These are phyloP conservation scores for Rhododendron henanense DNA, from an alignment of 148 eudicot species.

Conservation along the genomic window DNA sequence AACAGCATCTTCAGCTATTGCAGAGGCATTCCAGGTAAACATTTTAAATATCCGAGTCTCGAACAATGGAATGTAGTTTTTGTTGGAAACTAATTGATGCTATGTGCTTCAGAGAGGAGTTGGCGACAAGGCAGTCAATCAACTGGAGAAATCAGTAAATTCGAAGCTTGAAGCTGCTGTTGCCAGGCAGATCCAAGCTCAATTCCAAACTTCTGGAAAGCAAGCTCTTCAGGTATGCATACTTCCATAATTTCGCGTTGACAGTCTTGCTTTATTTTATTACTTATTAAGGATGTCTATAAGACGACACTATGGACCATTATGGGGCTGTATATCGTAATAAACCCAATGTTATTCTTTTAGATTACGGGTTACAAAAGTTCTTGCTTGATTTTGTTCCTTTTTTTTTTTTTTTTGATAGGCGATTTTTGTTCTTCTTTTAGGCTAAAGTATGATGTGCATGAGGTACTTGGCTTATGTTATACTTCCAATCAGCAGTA, in stretches of 20 bases:
- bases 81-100: constrained; percentile 11
- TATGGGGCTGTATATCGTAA: background rate
- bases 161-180: constrained; percentile 74
- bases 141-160: constrained; percentile 72
- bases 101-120: constrained; percentile 68
- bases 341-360: background rate
- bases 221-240: constrained; percentile 82
- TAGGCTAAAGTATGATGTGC: background rate
- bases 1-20: constrained; percentile 52
- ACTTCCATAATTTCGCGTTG: background rate
- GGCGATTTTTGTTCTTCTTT: background rate
- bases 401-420: too few species aligned
- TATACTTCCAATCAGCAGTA: background rate
- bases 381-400: background rate
- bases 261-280: background rate
- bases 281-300: background rate
- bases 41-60: constrained; percentile 9
- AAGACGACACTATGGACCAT: background rate
- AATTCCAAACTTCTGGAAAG: constrained; percentile 90
- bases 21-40: constrained; percentile 83
- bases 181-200: constrained; percentile 80
- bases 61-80: background rate
- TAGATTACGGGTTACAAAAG: background rate
- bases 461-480: background rate
- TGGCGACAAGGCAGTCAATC: constrained; percentile 83